Base-by-base conservation (phyloP, 2,329 filamentous ascomycete genomes). In the Pezicula radicicola region DNA sequence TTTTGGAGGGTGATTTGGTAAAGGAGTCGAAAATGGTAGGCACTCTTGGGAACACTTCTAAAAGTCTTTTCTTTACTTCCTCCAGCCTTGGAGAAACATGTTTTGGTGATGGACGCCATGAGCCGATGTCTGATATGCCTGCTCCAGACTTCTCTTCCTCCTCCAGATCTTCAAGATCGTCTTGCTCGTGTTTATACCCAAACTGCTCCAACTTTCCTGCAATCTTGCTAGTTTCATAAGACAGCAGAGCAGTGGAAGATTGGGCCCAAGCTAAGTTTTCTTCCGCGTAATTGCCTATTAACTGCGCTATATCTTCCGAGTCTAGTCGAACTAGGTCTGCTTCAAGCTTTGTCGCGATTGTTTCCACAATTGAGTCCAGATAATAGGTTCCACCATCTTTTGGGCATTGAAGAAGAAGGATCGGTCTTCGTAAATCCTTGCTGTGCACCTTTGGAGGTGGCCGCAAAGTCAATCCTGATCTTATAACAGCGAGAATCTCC, bases 311-410 rank as follows among this genome's bases (percentile, higher is more conserved):
- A 62, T 88, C 85, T 55, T 85, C 80, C 1, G 89, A 83, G 62
- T 85, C 81, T 10, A 95, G 65, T 18, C 81, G 78, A 30, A 94
- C 71, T 3, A 93, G 63, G 58, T 93, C 84, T 3, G 88, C 85
- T 6, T 72, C 72, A 6, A 88, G 71, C 33, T 83, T 76, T 12
- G 72, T 71, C 0, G 88, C 87, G 41, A 87, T 72, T 47, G 81
- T 77, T 53, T 81, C 76, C 2, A 92, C 79, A n/a, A 89, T 72
- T 3, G 72, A 69, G 56, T 85, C 78, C 35, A 89, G 68, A 55
- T 79, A 76, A 44, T 68, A 66, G 50, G 75, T 79, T 37, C 74
- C 78, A 44, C 80, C 77, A 40, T 78, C 74, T 25, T 76, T 75
- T 2, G 83, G 81, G 55, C 83, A 85, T 51, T 83, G 78, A 12